Evolutionary conservation across 2,329 filamentous ascomycete species (phyloP).

Genomic region (Apiospora arundinis): DNA sequence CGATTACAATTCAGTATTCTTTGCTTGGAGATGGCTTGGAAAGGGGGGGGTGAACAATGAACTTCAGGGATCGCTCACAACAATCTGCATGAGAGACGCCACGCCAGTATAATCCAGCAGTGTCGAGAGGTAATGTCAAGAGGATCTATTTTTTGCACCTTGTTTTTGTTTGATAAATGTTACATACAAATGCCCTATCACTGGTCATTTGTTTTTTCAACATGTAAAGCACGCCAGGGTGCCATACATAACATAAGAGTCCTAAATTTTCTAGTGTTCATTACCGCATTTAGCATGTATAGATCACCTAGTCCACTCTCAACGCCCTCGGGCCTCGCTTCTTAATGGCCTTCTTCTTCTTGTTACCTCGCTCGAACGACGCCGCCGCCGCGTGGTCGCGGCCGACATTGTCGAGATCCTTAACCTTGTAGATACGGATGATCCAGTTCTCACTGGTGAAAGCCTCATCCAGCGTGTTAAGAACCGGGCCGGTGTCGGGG

Average conservation of each 20-base stretch:
- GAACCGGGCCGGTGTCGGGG: slow-evolving; percentile 82
- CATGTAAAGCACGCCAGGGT: not conserved
- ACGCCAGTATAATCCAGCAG: not conserved
- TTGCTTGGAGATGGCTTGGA: not conserved
- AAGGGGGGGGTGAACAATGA: not conserved
- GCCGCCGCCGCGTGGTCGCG: slow-evolving; percentile 77
- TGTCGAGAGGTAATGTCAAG: not conserved
- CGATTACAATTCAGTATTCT: not conserved
- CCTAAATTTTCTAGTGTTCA: not conserved
- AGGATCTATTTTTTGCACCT: slow-evolving; percentile 7
- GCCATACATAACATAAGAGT: slow-evolving; percentile 6
- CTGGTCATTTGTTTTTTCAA: not conserved
- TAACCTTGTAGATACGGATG: slow-evolving; percentile 99
- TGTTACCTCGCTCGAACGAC: slow-evolving; percentile 79
- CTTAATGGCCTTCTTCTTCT: slow-evolving; percentile 81
- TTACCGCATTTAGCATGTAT: not conserved
- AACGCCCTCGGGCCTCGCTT: slow-evolving; percentile 75
- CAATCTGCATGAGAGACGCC: not conserved
- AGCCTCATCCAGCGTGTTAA: slow-evolving; percentile 92
- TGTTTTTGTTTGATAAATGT: slow-evolving; percentile 12
- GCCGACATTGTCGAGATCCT: slow-evolving; percentile 95
- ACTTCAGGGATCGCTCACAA: not conserved
- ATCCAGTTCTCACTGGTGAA: slow-evolving; percentile 99
- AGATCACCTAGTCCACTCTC: slow-evolving; percentile 67
- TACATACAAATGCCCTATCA: slow-evolving; percentile 12